Evolutionary conservation across 768 basidiomycete species (phyloP), one percentile per base, ranked within the genome.

Genomic region (Naematelia encephala): DNA sequence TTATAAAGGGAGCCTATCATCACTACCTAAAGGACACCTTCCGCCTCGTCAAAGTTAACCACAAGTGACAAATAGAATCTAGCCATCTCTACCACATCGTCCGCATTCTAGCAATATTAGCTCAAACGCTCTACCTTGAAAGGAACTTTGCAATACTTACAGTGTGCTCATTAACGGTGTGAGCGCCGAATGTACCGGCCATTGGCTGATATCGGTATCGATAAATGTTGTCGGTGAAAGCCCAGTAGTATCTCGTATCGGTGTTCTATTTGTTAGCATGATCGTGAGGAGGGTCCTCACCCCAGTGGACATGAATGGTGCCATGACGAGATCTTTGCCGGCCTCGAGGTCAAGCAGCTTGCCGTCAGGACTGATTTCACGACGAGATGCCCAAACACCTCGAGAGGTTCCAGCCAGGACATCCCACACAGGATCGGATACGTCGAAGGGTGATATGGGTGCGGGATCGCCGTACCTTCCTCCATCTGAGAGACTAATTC

Each of bases 211-310:
- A 61, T 50, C 63, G 25, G 42, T 39, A 78, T 49, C 78, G 65
- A 54, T 74, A 78, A 52, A 79, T 73, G 60, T 76, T 67, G 1
- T 25, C 12, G 0, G 76, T 74, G 14, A 72, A 39, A 30, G 68
- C 59, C 74, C 75, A 76, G 56, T 62, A 66, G 11, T 48, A 14
- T 28, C 60, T 43, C 13, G 69, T 70, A 42, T 70, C 73, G 22
- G 76, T 77, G 56, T 75, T 76, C 62, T 64, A 44, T n/a, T 16
- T 13, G 42, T 19, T 10, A 54, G 53, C 44, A 16, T 51, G 60
- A 55, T 14, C 54, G 51, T 66, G 60, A 68, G 23, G 49, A 53
- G 1, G 42, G 27, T 23, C 50, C 25, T 64, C 54, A 26, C 63
- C 47, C 19, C 54, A 11, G 61, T 66, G 2, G 57, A 52, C 26